These are phyloP conservation scores for Candolleomyces eurysporus DNA, from an alignment of 768 basidiomycete species.

Conservation along the genomic window DNA sequence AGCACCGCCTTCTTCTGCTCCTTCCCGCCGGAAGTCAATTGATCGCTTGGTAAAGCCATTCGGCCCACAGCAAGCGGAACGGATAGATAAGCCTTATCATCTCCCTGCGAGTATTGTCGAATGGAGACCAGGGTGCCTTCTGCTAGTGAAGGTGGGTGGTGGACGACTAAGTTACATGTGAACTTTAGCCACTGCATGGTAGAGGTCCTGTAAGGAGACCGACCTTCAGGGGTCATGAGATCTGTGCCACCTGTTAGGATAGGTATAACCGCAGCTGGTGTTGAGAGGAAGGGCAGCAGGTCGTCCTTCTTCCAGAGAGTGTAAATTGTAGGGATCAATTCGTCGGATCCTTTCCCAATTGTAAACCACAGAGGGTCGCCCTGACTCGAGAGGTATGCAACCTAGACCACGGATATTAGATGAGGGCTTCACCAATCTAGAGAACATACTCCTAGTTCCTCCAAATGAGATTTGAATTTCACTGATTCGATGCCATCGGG, in stretches of 20 bases:
- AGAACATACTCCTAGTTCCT: constrained; percentile 63
- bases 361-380: constrained; percentile 82
- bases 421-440: background rate
- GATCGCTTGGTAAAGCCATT: constrained; percentile 56
- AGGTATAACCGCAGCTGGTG: constrained; percentile 68
- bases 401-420: constrained; percentile 32
- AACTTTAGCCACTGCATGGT: constrained; percentile 3
- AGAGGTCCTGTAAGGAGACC: constrained; percentile 21
- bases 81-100: constrained; percentile 35
- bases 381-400: constrained; percentile 55
- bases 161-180: constrained; percentile 52
- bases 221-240: constrained; percentile 86
- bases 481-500: constrained; percentile 70
- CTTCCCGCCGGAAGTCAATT: constrained; percentile 37
- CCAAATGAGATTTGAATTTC: constrained; percentile 64
- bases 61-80: constrained; percentile 75
- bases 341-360: constrained; percentile 61
- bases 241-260: constrained; percentile 78
- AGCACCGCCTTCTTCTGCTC: constrained; percentile 80
- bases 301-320: no score
- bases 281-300: constrained; percentile 69
- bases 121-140: constrained; percentile 63
- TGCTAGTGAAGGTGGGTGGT: constrained; percentile 40
- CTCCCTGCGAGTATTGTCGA: constrained; percentile 41
- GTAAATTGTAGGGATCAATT: no score